These are phyloP conservation scores for Domatiomyces catenatus DNA, from an alignment of 2,329 filamentous ascomycete genomes.

Conservation along the genomic window DNA sequence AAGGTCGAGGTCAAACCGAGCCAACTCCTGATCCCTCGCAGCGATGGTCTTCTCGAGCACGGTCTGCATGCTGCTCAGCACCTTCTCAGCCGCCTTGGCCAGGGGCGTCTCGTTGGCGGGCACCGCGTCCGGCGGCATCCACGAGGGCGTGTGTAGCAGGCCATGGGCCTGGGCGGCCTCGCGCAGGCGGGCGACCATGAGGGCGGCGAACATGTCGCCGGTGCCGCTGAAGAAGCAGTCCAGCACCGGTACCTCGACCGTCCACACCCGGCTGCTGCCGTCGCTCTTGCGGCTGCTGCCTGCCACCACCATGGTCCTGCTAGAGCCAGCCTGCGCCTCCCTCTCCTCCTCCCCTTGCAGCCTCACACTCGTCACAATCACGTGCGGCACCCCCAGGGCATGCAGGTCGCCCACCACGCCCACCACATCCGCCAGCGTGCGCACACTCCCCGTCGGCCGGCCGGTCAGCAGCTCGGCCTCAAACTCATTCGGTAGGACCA, in stretches of 20 bases:
- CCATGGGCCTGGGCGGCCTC: slow-evolving; percentile 45
- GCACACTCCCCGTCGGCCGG: slow-evolving; percentile 1
- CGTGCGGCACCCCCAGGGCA: slow-evolving; percentile 57
- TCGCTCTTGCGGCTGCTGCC: slow-evolving; percentile 11
- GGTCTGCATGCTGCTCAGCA: slow-evolving; percentile 82
- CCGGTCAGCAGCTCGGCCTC: slow-evolving; percentile 66
- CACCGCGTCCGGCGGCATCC: slow-evolving; percentile 64
- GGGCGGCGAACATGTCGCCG: slow-evolving; percentile 93
- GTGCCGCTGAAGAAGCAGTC: slow-evolving; percentile 94
- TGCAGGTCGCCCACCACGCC: slow-evolving; percentile 33
- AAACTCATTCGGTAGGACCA: slow-evolving; percentile 93
- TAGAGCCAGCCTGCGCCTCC: neutral
- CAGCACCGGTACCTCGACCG: slow-evolving; percentile 69
- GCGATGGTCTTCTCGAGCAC: slow-evolving; percentile 54
- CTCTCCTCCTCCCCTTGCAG: slow-evolving; percentile 2
- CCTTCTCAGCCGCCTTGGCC: slow-evolving; percentile 68
- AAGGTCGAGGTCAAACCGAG: slow-evolving; percentile 15
- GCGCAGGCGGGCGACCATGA: slow-evolving; percentile 73
- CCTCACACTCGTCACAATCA: slow-evolving; percentile 75
- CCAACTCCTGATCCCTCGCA: slow-evolving; percentile 52
- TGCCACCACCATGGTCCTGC: slow-evolving; percentile 12
- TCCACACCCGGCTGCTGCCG: slow-evolving; percentile 65
- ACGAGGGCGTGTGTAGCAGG: slow-evolving; percentile 45
- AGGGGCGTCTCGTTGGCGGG: slow-evolving; percentile 58
- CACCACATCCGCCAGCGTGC: slow-evolving; percentile 10